phyloP scores from a whole-genome alignment of 1,139 yeast species.

The Sugiyamaella sp. region DNA sequence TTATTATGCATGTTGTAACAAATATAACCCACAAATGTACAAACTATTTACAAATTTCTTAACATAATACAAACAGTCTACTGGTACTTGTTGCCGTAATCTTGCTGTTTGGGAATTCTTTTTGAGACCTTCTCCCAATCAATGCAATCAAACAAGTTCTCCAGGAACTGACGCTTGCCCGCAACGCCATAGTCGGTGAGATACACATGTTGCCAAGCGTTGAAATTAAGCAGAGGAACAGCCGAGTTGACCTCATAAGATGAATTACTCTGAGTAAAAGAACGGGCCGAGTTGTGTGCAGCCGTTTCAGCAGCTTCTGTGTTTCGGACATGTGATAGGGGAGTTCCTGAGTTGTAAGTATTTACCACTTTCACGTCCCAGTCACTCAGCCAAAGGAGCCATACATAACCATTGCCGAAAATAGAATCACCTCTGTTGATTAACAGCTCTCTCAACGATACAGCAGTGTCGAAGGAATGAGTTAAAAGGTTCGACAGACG shows the following conservation, averaged over 20 bases:
- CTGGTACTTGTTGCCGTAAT: conserved; percentile 19
- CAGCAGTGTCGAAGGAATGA: conserved; percentile 47
- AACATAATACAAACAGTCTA: conserved; percentile 7
- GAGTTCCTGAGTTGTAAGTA: conserved; percentile 87
- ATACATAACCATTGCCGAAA: conserved; percentile 85
- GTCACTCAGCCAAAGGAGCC: conserved; percentile 63
- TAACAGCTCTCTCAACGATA: conserved; percentile 58
- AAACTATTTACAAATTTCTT: conserved; percentile 16
- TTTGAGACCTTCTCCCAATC: conserved; percentile 77
- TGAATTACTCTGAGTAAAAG: conserved; percentile 22
- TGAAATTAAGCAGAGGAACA: conserved; percentile 76
- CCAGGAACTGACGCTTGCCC: conserved; percentile 75
- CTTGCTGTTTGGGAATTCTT: conserved; percentile 29
- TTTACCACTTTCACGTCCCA: conserved; percentile 61
- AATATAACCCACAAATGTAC: not conserved
- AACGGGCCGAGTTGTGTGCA: conserved; percentile 22
- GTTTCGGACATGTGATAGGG: conserved; percentile 51
- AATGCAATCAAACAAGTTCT: conserved; percentile 74
- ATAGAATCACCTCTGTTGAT: conserved; percentile 62
- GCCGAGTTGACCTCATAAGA: conserved; percentile 45
- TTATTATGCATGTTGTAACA: not conserved
- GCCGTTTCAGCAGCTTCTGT: conserved; percentile 14
- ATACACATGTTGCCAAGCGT: conserved; percentile 87
- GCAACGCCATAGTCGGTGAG: conserved; percentile 81
- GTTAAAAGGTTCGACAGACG: conserved; percentile 36